Conservation (phyloP, 2,329 filamentous ascomycete genomes). For the Pseudogymnoascus verrucosus region DNA sequence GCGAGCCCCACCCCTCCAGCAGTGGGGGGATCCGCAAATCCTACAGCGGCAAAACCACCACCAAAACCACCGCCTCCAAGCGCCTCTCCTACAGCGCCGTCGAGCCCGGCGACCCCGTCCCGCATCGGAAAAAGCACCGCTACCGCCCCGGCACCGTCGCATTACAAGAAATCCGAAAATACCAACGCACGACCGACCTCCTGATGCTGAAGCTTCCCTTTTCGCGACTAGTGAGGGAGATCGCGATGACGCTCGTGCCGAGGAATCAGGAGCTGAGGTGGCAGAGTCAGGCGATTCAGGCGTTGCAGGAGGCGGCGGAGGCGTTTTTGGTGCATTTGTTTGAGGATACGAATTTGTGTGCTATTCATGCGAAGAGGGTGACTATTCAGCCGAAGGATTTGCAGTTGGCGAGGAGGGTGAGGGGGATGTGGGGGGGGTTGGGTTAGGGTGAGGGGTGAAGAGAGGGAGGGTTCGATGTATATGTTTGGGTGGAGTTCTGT, state of each 20-base stretch:
- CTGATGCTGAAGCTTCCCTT: conserved; percentile 75
- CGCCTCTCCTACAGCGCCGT: conserved; percentile 1
- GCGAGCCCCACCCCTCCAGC: background rate
- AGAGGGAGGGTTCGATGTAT: too few relatives aligned
- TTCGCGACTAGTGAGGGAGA: conserved; percentile 70
- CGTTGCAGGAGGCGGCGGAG: conserved; percentile 91
- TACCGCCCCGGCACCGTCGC: conserved; percentile 78
- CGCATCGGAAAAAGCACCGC: conserved; percentile 51
- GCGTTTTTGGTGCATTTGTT: conserved; percentile 95
- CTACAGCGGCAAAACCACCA: background rate
- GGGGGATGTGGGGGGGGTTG: conserved; percentile 67
- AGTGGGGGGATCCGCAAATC: background rate
- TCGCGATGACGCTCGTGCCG: conserved; percentile 57
- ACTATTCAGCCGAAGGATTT: conserved; percentile 99
- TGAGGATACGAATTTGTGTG: conserved; percentile 91
- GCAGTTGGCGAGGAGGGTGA: conserved; percentile 75
- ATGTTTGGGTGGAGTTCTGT: background rate
- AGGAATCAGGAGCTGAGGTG: conserved; percentile 69
- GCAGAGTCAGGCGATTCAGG: conserved; percentile 92
- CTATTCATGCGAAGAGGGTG: conserved; percentile 91
- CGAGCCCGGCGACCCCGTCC: conserved; percentile 59
- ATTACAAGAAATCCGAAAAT: conserved; percentile 82
- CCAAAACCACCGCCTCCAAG: background rate
- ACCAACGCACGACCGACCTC: conserved; percentile 84
- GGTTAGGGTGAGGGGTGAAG: too few relatives aligned